Evolutionary conservation across 179 eudicot species (phyloP).

Genomic region (Beta corolliflora): DNA sequence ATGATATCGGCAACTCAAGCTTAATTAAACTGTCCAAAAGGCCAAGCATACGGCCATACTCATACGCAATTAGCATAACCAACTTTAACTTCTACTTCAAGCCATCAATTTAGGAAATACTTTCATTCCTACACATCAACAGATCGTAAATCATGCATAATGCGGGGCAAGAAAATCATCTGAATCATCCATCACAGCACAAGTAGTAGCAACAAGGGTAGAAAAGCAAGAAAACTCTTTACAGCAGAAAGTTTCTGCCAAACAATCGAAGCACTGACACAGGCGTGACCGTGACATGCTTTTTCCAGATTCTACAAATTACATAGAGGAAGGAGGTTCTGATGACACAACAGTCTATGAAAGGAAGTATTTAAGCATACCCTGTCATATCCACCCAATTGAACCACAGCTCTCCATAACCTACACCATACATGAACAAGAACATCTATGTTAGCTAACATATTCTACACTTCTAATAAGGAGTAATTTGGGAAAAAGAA

Average conservation of each 20-base stretch:
- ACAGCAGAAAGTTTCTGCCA: background rate
- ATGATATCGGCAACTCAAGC: background rate
- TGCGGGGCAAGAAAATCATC: background rate
- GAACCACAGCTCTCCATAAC: conserved; percentile 80
- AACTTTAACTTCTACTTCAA: background rate
- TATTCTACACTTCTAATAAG: background rate
- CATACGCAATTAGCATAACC: background rate
- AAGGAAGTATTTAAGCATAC: conserved; percentile 42
- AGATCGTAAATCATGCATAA: background rate
- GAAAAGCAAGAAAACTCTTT: background rate
- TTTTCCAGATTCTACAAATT: background rate
- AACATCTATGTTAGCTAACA: conserved; percentile 13
- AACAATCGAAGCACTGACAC: background rate
- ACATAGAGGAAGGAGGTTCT: no score
- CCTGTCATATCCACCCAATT: conserved; percentile 94
- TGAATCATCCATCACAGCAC: conserved; percentile 1
- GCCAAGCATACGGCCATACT: background rate
- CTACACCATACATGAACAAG: conserved; percentile 37
- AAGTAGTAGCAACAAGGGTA: background rate
- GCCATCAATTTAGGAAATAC: background rate
- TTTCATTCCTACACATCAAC: background rate
- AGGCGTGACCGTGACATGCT: background rate
- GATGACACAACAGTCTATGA: background rate
- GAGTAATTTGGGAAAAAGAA: background rate
- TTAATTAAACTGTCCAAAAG: background rate